phyloP scores from a whole-genome alignment of 2,329 filamentous ascomycete genomes.

The Dactylonectria estremocensis region DNA sequence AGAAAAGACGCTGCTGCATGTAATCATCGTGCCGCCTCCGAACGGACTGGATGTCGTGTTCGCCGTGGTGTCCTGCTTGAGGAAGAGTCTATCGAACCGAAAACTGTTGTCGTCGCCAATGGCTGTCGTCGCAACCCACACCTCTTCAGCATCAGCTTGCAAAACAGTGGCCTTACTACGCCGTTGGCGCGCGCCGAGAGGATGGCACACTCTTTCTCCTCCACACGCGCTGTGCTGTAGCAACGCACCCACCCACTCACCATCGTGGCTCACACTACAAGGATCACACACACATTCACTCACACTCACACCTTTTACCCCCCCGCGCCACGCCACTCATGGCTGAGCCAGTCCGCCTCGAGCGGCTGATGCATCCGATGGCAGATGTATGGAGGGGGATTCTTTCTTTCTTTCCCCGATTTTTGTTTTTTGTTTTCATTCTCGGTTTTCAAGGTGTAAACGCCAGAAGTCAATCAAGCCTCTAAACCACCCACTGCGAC shows the following conservation, averaged over 20 bases:
- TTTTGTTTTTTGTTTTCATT: conserved; percentile 5
- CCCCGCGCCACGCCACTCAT: conserved; percentile 25
- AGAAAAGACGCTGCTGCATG: not conserved
- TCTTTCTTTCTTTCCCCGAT: not conserved
- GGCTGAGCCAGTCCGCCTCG: conserved; percentile 15
- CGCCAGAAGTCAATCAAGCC: conserved; percentile 1
- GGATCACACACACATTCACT: not conserved
- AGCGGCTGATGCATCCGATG: conserved; percentile 10
- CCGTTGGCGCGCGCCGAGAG: not conserved
- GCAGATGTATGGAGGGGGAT: not conserved
- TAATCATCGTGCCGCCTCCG: conserved; percentile 16
- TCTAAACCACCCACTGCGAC: not conserved
- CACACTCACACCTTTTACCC: conserved; percentile 6
- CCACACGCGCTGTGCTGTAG: not conserved
- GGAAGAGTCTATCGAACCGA: conserved; percentile 1
- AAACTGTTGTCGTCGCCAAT: conserved; percentile 9
- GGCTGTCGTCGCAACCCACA: conserved; percentile 8
- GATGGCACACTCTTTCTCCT: not conserved
- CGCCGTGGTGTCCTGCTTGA: conserved; percentile 21
- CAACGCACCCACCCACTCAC: not conserved
- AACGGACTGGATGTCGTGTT: conserved; percentile 17
- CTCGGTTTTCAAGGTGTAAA: not conserved
- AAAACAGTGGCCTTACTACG: not conserved
- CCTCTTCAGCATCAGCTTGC: not conserved
- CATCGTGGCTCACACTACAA: not conserved